Evolutionary conservation across 169 alveolate species (phyloP).

Genomic region (Cryptosporidium baileyi): DNA sequence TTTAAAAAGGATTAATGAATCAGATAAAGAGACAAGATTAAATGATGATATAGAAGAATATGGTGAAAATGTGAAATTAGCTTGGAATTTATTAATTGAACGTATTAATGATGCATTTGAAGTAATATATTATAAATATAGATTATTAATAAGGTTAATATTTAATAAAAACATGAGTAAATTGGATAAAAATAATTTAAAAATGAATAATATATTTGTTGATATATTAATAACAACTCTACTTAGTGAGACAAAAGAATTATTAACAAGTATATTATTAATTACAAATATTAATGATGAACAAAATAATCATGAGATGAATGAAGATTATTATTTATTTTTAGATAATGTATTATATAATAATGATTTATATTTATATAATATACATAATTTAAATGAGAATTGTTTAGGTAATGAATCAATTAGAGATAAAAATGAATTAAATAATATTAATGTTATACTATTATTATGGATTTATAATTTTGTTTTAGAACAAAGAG

Average conservation of each 20-base stretch:
- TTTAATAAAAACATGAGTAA: neutral
- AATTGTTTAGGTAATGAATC: too few relatives aligned
- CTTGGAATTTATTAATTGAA: slow-evolving; percentile 15
- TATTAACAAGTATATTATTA: slow-evolving; percentile 7
- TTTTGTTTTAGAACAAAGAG: slow-evolving; percentile 30
- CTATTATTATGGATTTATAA: slow-evolving; percentile 29
- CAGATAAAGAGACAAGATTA: neutral
- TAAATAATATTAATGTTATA: neutral
- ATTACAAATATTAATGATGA: slow-evolving; percentile 21
- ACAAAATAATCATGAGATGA: neutral
- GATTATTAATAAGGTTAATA: slow-evolving; percentile 9
- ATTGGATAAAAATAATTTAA: neutral
- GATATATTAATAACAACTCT: slow-evolving; percentile 13
- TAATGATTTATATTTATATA: neutral
- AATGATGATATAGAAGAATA: neutral
- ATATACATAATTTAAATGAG: neutral
- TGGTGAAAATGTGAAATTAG: slow-evolving; percentile 30
- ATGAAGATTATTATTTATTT: slow-evolving; percentile 18
- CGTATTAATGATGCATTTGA: slow-evolving; percentile 14
- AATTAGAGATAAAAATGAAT: neutral
- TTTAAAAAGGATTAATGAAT: slow-evolving; percentile 14
- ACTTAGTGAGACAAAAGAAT: slow-evolving; percentile 40
- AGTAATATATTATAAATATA: slow-evolving; percentile 20
- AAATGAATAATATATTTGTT: neutral
- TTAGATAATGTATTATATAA: slow-evolving; percentile 11